These are phyloP conservation scores for Candida jianshihensis DNA, from an alignment of 805 yeast genomes.

Conservation along the genomic window DNA sequence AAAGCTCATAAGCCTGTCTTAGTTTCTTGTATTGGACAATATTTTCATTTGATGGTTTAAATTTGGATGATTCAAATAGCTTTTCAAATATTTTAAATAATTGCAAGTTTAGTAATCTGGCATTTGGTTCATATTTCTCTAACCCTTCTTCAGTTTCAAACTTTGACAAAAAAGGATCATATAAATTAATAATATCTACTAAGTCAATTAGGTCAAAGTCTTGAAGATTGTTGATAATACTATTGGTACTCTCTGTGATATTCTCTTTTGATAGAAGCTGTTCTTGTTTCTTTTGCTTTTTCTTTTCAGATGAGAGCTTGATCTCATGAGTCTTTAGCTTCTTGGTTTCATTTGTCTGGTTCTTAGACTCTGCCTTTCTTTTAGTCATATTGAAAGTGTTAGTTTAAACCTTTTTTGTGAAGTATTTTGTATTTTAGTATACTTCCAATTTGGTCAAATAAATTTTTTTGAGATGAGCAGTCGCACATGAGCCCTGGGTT, in stretches of 20 bases:
- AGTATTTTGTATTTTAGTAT: no score
- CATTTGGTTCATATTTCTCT: slow-evolving; percentile 11
- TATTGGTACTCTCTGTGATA: slow-evolving; percentile 8
- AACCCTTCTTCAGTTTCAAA: slow-evolving; percentile 14
- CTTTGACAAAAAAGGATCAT: slow-evolving; percentile 17
- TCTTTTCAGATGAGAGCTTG: slow-evolving; percentile 1
- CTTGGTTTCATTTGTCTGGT: not conserved
- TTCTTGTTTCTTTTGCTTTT: slow-evolving; percentile 4
- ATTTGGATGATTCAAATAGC: slow-evolving; percentile 10
- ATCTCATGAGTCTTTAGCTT: not conserved
- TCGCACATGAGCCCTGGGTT: not conserved
- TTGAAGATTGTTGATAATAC: slow-evolving; percentile 6
- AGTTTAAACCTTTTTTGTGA: not conserved
- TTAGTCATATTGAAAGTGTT: slow-evolving; percentile 7
- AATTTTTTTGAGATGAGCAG: slow-evolving; percentile 2
- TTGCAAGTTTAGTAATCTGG: slow-evolving; percentile 17
- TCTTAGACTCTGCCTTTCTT: slow-evolving; percentile 3
- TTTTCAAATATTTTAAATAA: slow-evolving; percentile 19
- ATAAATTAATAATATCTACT: slow-evolving; percentile 7
- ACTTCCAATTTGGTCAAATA: not conserved
- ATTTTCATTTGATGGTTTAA: slow-evolving; percentile 28
- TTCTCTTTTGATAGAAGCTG: slow-evolving; percentile 7
- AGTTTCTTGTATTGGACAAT: slow-evolving; percentile 57
- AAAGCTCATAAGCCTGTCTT: slow-evolving; percentile 47
- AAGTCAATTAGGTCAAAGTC: slow-evolving; percentile 6